Conservation (phyloP, 495 filamentous ascomycete genomes). For the Annulohypoxylon stygium region DNA sequence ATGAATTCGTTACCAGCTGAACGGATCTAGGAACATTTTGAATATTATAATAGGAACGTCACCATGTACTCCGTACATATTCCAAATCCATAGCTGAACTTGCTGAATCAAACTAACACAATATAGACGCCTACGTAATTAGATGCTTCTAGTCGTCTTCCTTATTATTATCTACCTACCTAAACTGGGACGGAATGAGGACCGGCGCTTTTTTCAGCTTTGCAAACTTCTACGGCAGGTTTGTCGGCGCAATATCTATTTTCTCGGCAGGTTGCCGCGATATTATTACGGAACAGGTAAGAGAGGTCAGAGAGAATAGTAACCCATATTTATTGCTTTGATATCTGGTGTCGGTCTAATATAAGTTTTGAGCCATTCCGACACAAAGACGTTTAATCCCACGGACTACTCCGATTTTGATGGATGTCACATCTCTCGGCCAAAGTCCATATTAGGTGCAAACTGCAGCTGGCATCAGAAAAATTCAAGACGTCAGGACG, state of each 20-base stretch:
- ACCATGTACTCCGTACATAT: slow-evolving; percentile 20
- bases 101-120: slow-evolving; percentile 5
- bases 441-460: slow-evolving; percentile 28
- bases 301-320: slow-evolving; percentile 14
- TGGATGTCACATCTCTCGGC: slow-evolving; percentile 35
- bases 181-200: slow-evolving; percentile 37
- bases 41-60: slow-evolving; percentile 10
- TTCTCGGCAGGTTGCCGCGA: slow-evolving; percentile 25
- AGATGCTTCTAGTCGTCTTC: slow-evolving; percentile 4
- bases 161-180: slow-evolving; percentile 28
- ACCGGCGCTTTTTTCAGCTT: slow-evolving; percentile 20
- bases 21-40: slow-evolving; percentile 32
- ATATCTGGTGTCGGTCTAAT: slow-evolving; percentile 22
- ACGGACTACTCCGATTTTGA: slow-evolving; percentile 27
- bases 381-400: slow-evolving; percentile 14
- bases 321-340: slow-evolving; percentile 15
- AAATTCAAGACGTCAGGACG: slow-evolving; percentile 9
- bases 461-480: slow-evolving; percentile 19
- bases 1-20: slow-evolving; percentile 41
- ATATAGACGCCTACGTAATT: slow-evolving; percentile 12
- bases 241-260: slow-evolving; percentile 22
- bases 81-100: slow-evolving; percentile 5
- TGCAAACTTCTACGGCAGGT: slow-evolving; percentile 2
- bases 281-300: slow-evolving; percentile 29
- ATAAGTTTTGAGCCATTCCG: slow-evolving; percentile 18